Evolutionary conservation across 495 filamentous ascomycete genomes (phyloP), one percentile per base, ranked within the genome.

Genomic region (Penicillium riverlandense): DNA sequence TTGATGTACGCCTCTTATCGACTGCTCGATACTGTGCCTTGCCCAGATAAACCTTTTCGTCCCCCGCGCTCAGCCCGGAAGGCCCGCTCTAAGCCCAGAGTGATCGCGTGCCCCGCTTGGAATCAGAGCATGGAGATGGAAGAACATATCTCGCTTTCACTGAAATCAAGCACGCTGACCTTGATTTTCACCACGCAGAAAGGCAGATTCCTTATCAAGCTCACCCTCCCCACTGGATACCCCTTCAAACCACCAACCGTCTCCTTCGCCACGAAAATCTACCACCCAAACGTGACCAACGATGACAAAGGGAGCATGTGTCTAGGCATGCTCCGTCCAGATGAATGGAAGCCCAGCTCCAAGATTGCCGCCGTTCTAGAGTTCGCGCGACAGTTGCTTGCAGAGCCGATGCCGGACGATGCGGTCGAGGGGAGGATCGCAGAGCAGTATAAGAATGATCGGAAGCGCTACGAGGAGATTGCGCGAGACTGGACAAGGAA

Each of bases 231-330:
- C 13, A 69, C 65, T 45, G 85, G 92, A 50, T 98, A 97, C 72
- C 92, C 92, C 8, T 98, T 97, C 82, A 95, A 94, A 57, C 83
- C 92, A 5, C 94, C 94, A 0, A 74, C 71, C 30, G 76, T 98
- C 49, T 83, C 72, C 53, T 98, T 97, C 79, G 75, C 78, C 40
- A 98, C 92, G 33, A 95, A 92, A 60, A 88, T 98, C 69, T 98
- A 95, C 74, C 92, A 98, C 75, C 94, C 94, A 11, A 98, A 98
- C 68, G 82, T 98, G 37, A 90, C 86, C 58, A 96, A 96, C 74
- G 94, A 97, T 65, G 83, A 83, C 51, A 84, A 85, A 45, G 92
- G 92, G 8, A 80, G 74, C 58, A 95, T 98, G 85, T 98, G 92
- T 64, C 76, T 98, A 30, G 85, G 82, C 8, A 81, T 95, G 66